Percentiles rank a stretch among this genome's conserved stretches.
These are phyloP conservation scores for Saturnispora gosingensis DNA, from an alignment of 805 yeast genomes.

Conservation along the genomic window DNA sequence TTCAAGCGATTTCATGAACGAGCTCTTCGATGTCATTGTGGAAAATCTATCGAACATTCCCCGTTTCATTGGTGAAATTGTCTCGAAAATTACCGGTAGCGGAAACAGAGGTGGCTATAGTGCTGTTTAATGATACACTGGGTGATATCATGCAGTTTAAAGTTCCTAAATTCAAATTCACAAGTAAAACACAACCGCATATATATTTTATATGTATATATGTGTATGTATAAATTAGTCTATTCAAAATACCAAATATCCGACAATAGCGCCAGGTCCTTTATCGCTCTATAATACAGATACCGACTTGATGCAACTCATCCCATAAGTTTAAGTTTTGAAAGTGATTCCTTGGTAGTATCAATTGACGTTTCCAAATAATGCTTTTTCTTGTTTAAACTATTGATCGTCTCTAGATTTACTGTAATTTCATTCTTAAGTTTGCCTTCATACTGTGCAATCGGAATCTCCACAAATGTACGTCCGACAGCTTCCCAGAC, in stretches of 20 bases:
- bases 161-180: not conserved
- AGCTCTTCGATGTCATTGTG: conserved; percentile 58
- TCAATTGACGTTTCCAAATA: conserved; percentile 72
- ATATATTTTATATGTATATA: not conserved
- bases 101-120: conserved; percentile 80
- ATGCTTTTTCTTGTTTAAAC: conserved; percentile 55
- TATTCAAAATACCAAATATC: not conserved
- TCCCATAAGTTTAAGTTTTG: conserved; percentile 24
- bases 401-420: conserved; percentile 48
- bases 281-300: not conserved
- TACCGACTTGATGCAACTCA: not conserved
- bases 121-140: conserved; percentile 50
- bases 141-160: not conserved
- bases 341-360: conserved; percentile 59
- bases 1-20: conserved; percentile 59
- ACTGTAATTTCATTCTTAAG: conserved; percentile 44
- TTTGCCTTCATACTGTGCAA: conserved; percentile 37
- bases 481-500: conserved; percentile 88
- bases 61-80: conserved; percentile 55
- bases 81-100: conserved; percentile 56
- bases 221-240: not conserved
- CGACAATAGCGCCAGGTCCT: not conserved
- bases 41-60: conserved; percentile 55
- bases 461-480: conserved; percentile 46
- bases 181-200: not conserved